These are phyloP conservation scores for Arxiozyma heterogenica DNA, from an alignment of 1,139 yeast species.

Conservation along the genomic window DNA sequence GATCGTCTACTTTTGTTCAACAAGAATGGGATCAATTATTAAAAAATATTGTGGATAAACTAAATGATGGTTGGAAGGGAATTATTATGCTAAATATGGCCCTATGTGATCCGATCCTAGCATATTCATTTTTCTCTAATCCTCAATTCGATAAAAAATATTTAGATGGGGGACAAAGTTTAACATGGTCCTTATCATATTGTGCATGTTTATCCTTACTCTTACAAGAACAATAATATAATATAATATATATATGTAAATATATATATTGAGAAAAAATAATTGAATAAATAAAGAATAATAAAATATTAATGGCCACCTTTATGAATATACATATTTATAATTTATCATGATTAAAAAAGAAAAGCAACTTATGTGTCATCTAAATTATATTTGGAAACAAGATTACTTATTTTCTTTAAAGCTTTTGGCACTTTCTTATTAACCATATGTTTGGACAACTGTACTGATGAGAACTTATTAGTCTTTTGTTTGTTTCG, in stretches of 20 bases:
- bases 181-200: slow-evolving; percentile 82
- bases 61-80: slow-evolving; percentile 84
- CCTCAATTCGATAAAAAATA: slow-evolving; percentile 40
- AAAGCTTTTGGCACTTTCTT: slow-evolving; percentile 21
- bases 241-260: neutral
- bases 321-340: neutral
- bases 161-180: slow-evolving; percentile 82
- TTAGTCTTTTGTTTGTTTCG: neutral
- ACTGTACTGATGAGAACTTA: neutral
- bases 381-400: slow-evolving; percentile 20
- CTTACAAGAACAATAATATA: neutral
- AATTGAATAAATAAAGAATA: neutral
- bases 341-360: too few relatives aligned
- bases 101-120: slow-evolving; percentile 52
- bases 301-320: too few relatives aligned
- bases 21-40: slow-evolving; percentile 70
- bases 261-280: neutral
- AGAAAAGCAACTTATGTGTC: neutral
- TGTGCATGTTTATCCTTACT: slow-evolving; percentile 29
- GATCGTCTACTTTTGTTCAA: slow-evolving; percentile 58
- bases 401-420: slow-evolving; percentile 22
- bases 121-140: slow-evolving; percentile 62
- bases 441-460: neutral
- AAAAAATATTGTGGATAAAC: slow-evolving; percentile 39
- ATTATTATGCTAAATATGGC: slow-evolving; percentile 73